A percentile compares a stretch with the other conserved stretches of the same genome.
These are phyloP conservation scores for Pseudocercospora fuligena DNA, from an alignment of 2,329 filamentous ascomycete genomes.

Conservation along the genomic window DNA sequence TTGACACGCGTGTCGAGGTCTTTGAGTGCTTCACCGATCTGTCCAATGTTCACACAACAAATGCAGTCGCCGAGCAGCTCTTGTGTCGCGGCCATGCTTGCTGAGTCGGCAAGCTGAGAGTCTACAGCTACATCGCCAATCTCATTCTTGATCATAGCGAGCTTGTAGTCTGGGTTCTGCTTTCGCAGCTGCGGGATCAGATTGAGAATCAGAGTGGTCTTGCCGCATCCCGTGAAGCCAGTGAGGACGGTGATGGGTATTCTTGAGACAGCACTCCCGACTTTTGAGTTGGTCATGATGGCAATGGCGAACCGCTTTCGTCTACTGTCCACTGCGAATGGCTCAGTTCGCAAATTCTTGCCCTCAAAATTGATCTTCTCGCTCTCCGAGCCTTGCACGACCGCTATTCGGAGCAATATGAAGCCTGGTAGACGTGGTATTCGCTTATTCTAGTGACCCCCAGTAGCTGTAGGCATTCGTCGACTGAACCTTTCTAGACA, in stretches of 20 bases:
- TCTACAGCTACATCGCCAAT: conserved; percentile 95
- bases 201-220: conserved; percentile 94
- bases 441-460: too few relatives aligned
- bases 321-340: too few relatives aligned
- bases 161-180: conserved; percentile 85
- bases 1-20: conserved; percentile 66
- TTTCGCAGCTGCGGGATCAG: conserved; percentile 87
- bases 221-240: conserved; percentile 93
- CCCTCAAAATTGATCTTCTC: too few relatives aligned
- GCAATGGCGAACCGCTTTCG: too few relatives aligned
- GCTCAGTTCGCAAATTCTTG: background rate
- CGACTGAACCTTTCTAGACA: too few relatives aligned
- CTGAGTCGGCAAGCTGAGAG: conserved; percentile 82
- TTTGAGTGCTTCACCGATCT: conserved; percentile 78
- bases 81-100: conserved; percentile 83
- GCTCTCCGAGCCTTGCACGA: too few relatives aligned
- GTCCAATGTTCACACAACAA: conserved; percentile 96
- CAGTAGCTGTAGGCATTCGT: background rate
- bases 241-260: conserved; percentile 95
- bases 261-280: background rate
- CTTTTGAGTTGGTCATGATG: conserved; percentile 3
- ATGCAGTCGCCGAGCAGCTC: conserved; percentile 97
- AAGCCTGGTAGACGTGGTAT: too few relatives aligned
- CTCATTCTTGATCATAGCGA: conserved; percentile 96
- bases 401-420: background rate